These are phyloP conservation scores for Schizothecium vesticola DNA, from an alignment of 495 filamentous ascomycete species.

Conservation along the genomic window DNA sequence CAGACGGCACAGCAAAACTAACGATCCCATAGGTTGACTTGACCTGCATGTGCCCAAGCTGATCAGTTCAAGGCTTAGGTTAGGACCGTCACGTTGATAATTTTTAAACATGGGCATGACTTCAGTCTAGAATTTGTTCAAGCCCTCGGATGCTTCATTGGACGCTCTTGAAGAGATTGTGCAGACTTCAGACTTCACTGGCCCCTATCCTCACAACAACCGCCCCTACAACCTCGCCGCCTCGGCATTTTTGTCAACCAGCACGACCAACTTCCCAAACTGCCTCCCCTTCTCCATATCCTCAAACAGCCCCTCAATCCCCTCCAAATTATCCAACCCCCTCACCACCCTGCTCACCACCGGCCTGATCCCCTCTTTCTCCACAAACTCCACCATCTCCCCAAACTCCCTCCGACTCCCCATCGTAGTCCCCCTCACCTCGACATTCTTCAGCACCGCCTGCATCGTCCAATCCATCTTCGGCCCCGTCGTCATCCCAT, in stretches of 20 bases:
- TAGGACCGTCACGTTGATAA: too few relatives aligned
- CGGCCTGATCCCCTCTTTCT: constrained; percentile 55
- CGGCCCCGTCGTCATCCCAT: constrained; percentile 74
- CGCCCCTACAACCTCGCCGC: constrained; percentile 18
- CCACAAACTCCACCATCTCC: constrained; percentile 73
- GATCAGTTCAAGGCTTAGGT: background rate
- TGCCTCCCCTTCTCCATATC: constrained; percentile 71
- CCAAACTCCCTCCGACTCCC: constrained; percentile 68
- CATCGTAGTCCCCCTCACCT: constrained; percentile 68
- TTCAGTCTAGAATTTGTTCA: too few relatives aligned
- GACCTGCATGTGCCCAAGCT: background rate
- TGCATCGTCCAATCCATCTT: constrained; percentile 67
- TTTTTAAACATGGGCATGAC: too few relatives aligned
- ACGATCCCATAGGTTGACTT: background rate
- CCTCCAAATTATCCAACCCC: constrained; percentile 60
- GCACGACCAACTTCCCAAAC: constrained; percentile 71
- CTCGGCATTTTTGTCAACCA: constrained; percentile 28
- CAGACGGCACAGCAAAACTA: background rate
- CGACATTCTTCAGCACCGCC: constrained; percentile 70
- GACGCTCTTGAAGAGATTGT: too few relatives aligned
- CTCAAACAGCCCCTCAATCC: constrained; percentile 63
- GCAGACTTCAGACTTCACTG: too few relatives aligned
- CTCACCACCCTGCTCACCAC: constrained; percentile 57
- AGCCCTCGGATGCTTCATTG: too few relatives aligned
- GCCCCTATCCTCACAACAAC: background rate